Evolutionary conservation across 805 yeast genomes (phyloP).

Genomic region (Cyberlindnera euphorbiiphila): DNA sequence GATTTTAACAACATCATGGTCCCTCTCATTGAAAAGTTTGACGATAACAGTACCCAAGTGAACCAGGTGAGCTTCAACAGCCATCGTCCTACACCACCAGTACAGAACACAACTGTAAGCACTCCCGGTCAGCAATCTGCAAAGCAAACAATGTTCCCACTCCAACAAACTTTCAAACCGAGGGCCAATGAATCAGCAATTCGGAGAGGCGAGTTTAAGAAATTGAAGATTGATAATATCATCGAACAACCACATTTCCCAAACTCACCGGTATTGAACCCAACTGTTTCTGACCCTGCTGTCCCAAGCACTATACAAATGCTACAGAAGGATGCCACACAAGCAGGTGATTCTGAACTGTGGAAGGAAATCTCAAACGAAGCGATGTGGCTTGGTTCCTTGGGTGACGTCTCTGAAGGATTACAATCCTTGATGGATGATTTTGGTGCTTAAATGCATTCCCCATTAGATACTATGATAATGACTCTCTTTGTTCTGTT

Average conservation of each 20-base stretch:
- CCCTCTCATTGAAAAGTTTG: slow-evolving; percentile 53
- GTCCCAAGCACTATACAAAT: slow-evolving; percentile 29
- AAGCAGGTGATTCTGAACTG: slow-evolving; percentile 46
- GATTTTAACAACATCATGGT: slow-evolving; percentile 67
- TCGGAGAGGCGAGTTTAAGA: slow-evolving; percentile 18
- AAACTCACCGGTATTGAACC: slow-evolving; percentile 21
- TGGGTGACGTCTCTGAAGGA: slow-evolving; percentile 44
- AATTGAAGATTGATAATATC: slow-evolving; percentile 18
- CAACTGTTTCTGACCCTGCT: slow-evolving; percentile 19
- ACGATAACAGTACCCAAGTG: slow-evolving; percentile 33
- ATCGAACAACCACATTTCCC: slow-evolving; percentile 6
- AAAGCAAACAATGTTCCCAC: slow-evolving; percentile 1
- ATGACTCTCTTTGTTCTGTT: no score
- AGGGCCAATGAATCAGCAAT: slow-evolving; percentile 16
- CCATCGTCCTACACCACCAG: slow-evolving; percentile 9
- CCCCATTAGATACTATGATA: not conserved
- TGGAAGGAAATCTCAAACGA: slow-evolving; percentile 79
- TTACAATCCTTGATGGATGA: slow-evolving; percentile 30
- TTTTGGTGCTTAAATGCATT: not conserved
- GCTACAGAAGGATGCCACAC: slow-evolving; percentile 28
- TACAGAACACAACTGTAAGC: slow-evolving; percentile 1
- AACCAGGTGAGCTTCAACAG: slow-evolving; percentile 15
- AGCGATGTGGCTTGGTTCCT: slow-evolving; percentile 56
- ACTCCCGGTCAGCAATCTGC: not conserved
- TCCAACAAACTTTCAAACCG: not conserved